Evolutionary conservation across 2,329 filamentous ascomycete genomes (phyloP).

Genomic region (Aspergillus luchuensis): DNA sequence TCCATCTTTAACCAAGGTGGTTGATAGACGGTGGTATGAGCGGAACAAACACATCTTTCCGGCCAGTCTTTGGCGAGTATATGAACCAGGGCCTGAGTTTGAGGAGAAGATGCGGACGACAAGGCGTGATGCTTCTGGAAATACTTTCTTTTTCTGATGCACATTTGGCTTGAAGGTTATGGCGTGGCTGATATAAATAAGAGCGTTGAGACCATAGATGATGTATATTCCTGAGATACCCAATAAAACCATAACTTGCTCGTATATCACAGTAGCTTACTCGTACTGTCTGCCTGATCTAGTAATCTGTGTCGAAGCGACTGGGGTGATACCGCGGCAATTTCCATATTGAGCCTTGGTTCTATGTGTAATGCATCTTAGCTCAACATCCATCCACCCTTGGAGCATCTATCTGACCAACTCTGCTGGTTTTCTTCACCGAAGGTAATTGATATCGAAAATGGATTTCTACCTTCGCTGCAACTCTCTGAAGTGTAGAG

Average conservation of each 20-base stretch:
- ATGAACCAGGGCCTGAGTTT: constrained; percentile 83
- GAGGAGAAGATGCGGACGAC: constrained; percentile 65
- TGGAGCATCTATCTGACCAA: not conserved
- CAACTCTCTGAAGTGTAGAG: constrained; percentile 76
- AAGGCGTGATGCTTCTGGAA: constrained; percentile 81
- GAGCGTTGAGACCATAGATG: constrained; percentile 8
- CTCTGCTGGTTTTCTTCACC: not conserved
- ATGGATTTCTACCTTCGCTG: constrained; percentile 80
- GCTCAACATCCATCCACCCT: not conserved
- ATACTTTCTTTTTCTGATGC: constrained; percentile 79
- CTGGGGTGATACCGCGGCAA: not conserved
- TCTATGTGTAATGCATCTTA: not conserved
- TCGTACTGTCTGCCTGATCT: not conserved
- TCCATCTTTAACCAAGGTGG: constrained; percentile 82
- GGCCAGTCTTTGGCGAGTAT: constrained; percentile 92
- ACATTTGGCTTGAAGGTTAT: no score
- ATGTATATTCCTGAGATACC: constrained; percentile 22
- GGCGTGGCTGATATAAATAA: constrained; percentile 11
- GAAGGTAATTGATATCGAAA: not conserved
- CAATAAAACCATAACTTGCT: constrained; percentile 9
- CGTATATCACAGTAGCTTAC: not conserved
- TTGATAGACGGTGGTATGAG: constrained; percentile 96
- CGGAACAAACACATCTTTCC: constrained; percentile 98
- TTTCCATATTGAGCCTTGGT: not conserved
- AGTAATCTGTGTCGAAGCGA: not conserved